phyloP scores from a whole-genome alignment of 2,329 filamentous ascomycete genomes.

The Raffaelea ambrosiae region DNA sequence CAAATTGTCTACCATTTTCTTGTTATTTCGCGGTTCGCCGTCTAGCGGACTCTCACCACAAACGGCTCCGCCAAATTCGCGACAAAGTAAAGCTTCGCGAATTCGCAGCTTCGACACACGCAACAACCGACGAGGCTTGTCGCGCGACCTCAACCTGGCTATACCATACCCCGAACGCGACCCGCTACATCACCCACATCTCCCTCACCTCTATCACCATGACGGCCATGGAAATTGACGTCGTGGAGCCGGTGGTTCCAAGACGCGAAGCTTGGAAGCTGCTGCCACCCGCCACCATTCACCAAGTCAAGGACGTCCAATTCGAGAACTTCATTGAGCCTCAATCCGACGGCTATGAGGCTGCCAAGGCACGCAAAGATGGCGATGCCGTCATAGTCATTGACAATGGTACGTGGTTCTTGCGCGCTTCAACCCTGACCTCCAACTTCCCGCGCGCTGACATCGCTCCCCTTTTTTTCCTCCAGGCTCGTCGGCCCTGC shows the following conservation, averaged over 20 bases:
- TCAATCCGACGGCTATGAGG: slow-evolving; percentile 60
- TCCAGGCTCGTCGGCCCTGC: slow-evolving; percentile 80
- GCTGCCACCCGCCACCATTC: slow-evolving; percentile 46
- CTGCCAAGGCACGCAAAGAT: slow-evolving; percentile 48
- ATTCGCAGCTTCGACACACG: too few relatives aligned
- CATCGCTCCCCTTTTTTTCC: too few relatives aligned
- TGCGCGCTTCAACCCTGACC: not conserved
- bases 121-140: too few relatives aligned
- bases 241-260: slow-evolving; percentile 31
- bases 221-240: slow-evolving; percentile 45
- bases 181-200: not conserved
- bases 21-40: too few relatives aligned
- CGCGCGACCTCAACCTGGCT: too few relatives aligned
- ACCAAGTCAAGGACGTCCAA: slow-evolving; percentile 52
- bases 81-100: too few relatives aligned
- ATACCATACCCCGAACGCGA: too few relatives aligned
- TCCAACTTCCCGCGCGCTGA: too few relatives aligned
- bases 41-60: too few relatives aligned
- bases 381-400: slow-evolving; percentile 79
- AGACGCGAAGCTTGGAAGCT: slow-evolving; percentile 32
- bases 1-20: too few relatives aligned
- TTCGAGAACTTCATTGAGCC: slow-evolving; percentile 48
- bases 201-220: slow-evolving; percentile 21
- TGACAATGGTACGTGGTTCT: slow-evolving; percentile 73
- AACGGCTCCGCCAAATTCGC: too few relatives aligned